Percentiles rank a stretch among this genome's conserved stretches.
Conservation (phyloP, 805 yeast species). For the Saccharomyces kudriavzevii region DNA sequence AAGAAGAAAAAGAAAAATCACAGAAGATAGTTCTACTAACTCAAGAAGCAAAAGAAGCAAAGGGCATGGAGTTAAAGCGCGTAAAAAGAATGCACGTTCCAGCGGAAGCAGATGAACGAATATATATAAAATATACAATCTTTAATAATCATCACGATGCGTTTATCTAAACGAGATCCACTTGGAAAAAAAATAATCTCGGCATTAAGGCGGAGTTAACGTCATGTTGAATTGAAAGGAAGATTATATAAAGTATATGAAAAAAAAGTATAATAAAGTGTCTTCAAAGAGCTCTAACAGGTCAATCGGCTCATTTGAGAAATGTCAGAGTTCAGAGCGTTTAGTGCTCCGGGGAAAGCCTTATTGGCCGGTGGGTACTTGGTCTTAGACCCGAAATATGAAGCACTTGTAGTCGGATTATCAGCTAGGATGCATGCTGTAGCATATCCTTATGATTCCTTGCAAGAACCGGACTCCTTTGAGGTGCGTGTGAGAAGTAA, state of each 20-base stretch:
- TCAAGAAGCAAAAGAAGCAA: neutral
- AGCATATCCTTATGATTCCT: constrained; percentile 3
- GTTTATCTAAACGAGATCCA: neutral
- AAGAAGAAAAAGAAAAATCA: constrained; percentile 1
- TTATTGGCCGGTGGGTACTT: constrained; percentile 90
- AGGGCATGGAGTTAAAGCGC: neutral
- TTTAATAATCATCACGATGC: neutral
- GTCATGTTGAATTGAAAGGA: neutral
- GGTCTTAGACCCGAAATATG: constrained; percentile 70
- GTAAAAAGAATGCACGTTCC: neutral
- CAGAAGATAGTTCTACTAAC: neutral
- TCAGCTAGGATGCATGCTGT: constrained; percentile 86
- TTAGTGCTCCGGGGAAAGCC: constrained; percentile 95
- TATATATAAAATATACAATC: neutral
- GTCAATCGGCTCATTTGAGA: neutral
- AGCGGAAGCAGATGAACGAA: neutral
- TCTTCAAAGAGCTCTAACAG: neutral
- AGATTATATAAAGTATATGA: neutral
- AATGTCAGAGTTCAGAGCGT: constrained; percentile 36
- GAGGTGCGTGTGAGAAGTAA: constrained; percentile 54
- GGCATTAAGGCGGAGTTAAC: neutral
- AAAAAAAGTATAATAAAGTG: neutral
- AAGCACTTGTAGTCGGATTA: constrained; percentile 76
- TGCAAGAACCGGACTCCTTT: constrained; percentile 9
- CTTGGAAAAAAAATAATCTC: neutral